Conservation (phyloP, 306 rosid species). For the Fragaria vesca region DNA sequence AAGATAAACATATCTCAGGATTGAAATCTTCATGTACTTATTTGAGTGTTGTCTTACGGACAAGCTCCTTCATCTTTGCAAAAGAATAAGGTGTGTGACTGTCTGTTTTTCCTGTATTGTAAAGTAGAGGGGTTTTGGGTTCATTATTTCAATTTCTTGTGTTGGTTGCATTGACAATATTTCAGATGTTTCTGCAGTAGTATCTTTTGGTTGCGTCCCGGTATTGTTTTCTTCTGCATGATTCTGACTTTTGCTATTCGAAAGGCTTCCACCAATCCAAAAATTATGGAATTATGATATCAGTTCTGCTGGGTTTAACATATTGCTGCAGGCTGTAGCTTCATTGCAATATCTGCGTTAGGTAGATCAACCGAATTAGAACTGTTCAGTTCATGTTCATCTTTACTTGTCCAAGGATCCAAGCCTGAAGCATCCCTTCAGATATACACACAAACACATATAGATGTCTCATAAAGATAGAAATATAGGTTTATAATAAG, state of each 20-base stretch:
- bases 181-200: not conserved
- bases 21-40: not conserved
- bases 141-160: not conserved
- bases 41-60: not conserved
- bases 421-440: not conserved
- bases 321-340: too few species aligned
- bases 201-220: not conserved
- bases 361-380: not conserved
- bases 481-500: too few species aligned
- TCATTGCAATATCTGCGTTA: not conserved
- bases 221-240: not conserved
- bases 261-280: not conserved
- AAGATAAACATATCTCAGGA: not conserved
- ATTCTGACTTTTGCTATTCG: not conserved
- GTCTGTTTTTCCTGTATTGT: not conserved
- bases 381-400: not conserved
- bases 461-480: not conserved
- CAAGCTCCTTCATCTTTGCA: not conserved
- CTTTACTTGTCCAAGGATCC: not conserved
- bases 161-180: not conserved
- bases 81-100: not conserved
- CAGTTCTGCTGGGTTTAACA: too few species aligned
- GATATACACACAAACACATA: not conserved
- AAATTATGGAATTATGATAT: not conserved
- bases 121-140: not conserved